Conservation (phyloP, 768 basidiomycete genomes). For the Suillus decipiens region DNA sequence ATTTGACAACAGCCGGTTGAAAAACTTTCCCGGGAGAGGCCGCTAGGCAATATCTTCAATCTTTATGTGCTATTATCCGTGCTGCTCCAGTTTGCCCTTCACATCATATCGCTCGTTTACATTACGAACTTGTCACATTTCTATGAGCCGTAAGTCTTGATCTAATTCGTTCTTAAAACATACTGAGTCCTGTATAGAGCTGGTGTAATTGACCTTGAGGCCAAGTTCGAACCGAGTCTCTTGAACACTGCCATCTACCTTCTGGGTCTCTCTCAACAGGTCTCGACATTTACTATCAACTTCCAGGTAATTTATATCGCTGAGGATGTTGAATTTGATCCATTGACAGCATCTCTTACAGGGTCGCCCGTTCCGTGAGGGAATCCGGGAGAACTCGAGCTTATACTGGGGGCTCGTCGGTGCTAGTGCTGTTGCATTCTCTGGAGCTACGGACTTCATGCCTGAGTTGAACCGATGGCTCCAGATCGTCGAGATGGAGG, state of each 20-base stretch:
- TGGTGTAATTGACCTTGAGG: constrained; percentile 88
- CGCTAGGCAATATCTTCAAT: constrained; percentile 76
- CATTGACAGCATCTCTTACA: constrained; percentile 27
- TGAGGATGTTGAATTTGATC: background rate
- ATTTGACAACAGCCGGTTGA: constrained; percentile 79
- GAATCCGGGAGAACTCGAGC: constrained; percentile 94
- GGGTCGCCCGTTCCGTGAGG: constrained; percentile 98
- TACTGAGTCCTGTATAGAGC: constrained; percentile 40
- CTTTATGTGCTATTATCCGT: constrained; percentile 93
- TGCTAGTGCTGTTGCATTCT: constrained; percentile 89
- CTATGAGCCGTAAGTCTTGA: constrained; percentile 68
- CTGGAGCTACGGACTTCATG: constrained; percentile 90
- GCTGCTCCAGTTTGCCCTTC: constrained; percentile 89
- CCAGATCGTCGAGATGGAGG: constrained; percentile 91
- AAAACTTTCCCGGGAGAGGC: constrained; percentile 78
- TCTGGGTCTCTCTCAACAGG: constrained; percentile 93
- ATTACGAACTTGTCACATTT: constrained; percentile 84
- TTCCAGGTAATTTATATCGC: constrained; percentile 62
- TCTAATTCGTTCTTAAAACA: constrained; percentile 6
- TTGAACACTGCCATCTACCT: constrained; percentile 98
- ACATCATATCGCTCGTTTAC: constrained; percentile 88
- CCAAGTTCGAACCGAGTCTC: constrained; percentile 93
- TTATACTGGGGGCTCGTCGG: constrained; percentile 91
- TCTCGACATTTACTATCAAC: constrained; percentile 98
- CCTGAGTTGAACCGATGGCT: constrained; percentile 97